Percentiles rank a stretch among this genome's conserved stretches.
Evolutionary conservation across 1,284 basidiomycete species (phyloP).

Genomic region (Ganoderma sinense): DNA sequence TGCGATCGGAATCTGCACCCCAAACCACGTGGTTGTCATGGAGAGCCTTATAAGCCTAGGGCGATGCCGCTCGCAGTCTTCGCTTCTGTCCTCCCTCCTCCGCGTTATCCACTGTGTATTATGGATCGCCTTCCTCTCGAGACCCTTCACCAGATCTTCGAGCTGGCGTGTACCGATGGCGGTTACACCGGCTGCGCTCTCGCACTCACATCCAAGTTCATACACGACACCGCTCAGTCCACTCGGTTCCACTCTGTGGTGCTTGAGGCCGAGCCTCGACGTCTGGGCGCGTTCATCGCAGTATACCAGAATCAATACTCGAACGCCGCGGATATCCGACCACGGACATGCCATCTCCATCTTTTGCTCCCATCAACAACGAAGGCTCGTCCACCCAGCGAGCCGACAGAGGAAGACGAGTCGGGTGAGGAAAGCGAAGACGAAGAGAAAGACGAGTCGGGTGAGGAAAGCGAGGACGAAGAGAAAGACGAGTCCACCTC

Average conservation of each 20-base stretch:
- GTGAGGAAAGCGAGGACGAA: background rate
- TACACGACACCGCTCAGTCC: constrained; percentile 3
- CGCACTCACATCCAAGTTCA: constrained; percentile 12
- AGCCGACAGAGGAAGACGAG: background rate
- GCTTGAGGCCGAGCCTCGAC: background rate
- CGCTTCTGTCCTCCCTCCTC: background rate
- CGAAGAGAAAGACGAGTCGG: background rate
- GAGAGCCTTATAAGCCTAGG: too few species aligned
- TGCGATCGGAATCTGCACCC: too few species aligned
- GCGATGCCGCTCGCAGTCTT: background rate
- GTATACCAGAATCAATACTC: constrained; percentile 6
- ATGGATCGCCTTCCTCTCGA: constrained; percentile 17
- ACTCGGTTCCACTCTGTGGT: constrained; percentile 14
- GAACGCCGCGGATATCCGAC: background rate
- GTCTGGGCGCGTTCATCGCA: constrained; percentile 9
- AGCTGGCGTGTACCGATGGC: constrained; percentile 18
- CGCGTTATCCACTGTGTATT: background rate
- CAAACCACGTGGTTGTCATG: too few species aligned
- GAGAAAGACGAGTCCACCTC: background rate
- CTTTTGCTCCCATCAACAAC: background rate
- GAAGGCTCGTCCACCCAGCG: too few species aligned
- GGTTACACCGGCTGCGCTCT: constrained; percentile 18
- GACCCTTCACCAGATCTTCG: constrained; percentile 8
- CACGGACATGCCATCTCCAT: background rate
- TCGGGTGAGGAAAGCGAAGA: background rate